Base-by-base conservation (phyloP, 352 stramenopile species). In the Phytophthora colocasiae region DNA sequence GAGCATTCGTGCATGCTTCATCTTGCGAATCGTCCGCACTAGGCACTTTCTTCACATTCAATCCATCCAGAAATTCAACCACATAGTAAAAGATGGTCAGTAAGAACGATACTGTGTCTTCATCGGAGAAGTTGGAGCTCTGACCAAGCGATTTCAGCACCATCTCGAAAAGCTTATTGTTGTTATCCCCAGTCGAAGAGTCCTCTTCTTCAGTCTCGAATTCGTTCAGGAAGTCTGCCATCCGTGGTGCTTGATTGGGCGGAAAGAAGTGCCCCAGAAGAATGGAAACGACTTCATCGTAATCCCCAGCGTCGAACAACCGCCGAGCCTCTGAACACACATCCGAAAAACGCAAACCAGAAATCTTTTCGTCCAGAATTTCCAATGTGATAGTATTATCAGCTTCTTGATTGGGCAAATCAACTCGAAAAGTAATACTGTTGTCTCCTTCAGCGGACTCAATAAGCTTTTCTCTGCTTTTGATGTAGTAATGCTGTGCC, bases 201-300 rank as follows among this genome's bases (percentile, higher is more conserved):
- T 55, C 47, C n/a, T 68, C 58, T 24, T 77, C 65, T 5, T 69
- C 70, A n/a, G 47, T 38, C 8, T 73, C 58, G 58, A 89, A 90
- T 22, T 92, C 83, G 2, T 81, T 69, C 5, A 92, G 54, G 14
- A 92, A 70, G 14, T 90, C 83, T 10, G 65, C 57, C 22, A 92
- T 68, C 2, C 83, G 80, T 7, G 78, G 64, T 14, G 47, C 43
- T 36, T 89, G 78, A 1, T 73, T 78, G 17, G 56, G 55, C 12
- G 84, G 79, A 32, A 91, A 91, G 32, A 89, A 91, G 47, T 90
- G 73, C 1, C 36, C 66, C 2, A 89, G 50, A 19, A 91, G 41
- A 48, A 75, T 41, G 0, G 63, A 70, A 9, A 86, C 55, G 6
- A 83, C 79, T 19, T 71, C 55, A 43, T 89, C 72, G 31, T 88